A percentile compares a stretch with the other conserved stretches of the same genome.
These are phyloP conservation scores for Groenewaldozyma salmanticensis DNA, from an alignment of 805 yeast genomes.

Conservation along the genomic window DNA sequence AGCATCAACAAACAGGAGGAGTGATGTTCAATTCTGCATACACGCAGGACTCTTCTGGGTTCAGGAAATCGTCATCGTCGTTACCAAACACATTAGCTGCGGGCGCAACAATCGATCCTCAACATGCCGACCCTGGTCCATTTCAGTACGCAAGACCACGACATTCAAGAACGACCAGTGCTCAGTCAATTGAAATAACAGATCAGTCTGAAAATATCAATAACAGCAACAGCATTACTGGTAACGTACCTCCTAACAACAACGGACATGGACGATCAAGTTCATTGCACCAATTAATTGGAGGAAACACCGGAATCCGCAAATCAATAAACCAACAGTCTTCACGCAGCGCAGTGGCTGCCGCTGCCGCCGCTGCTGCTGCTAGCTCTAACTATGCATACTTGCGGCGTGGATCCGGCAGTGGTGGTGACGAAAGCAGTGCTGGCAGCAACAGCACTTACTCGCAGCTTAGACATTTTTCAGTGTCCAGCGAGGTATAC, in stretches of 20 bases:
- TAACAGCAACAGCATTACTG: conserved; percentile 2
- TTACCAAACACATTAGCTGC: too few relatives aligned
- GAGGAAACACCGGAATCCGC: not conserved
- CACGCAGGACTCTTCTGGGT: conserved; percentile 19
- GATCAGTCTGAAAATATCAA: too few relatives aligned
- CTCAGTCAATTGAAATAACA: too few relatives aligned
- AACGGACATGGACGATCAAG: conserved; percentile 10
- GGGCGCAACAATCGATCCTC: conserved; percentile 32
- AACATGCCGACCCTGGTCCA: conserved; percentile 9
- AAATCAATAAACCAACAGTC: not conserved
- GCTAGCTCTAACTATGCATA: conserved; percentile 2
- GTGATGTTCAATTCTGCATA: conserved; percentile 19
- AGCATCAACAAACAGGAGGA: conserved; percentile 3
- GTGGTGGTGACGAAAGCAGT: conserved; percentile 5
- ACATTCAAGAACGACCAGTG: not conserved
- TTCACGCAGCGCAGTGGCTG: not conserved
- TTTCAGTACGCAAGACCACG: conserved; percentile 1
- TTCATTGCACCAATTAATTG: conserved; percentile 10
- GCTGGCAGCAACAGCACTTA: too few relatives aligned
- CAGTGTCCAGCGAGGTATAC: conserved; percentile 9
- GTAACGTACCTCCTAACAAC: not conserved
- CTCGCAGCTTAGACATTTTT: conserved; percentile 13
- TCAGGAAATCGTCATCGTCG: conserved; percentile 16
- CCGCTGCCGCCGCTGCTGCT: conserved; percentile 7
- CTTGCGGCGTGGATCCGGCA: not conserved